Evolutionary conservation across 2,329 filamentous ascomycete genomes (phyloP).

Genomic region (Aspergillus flavus): DNA sequence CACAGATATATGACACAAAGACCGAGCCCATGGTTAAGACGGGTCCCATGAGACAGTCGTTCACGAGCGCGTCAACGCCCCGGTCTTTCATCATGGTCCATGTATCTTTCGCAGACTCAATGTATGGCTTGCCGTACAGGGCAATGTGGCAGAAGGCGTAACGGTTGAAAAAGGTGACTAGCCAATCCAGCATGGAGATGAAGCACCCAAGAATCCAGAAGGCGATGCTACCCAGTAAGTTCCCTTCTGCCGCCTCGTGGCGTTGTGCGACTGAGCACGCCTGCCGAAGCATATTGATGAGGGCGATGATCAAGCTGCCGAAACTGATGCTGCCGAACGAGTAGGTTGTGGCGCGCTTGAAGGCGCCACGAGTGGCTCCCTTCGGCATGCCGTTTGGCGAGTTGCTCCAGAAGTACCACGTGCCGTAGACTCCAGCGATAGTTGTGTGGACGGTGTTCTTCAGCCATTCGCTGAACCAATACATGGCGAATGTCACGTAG

Average conservation of each 20-base stretch:
- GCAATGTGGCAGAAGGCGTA: slow-evolving; percentile 94
- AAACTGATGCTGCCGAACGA: slow-evolving; percentile 90
- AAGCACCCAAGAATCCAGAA: slow-evolving; percentile 79
- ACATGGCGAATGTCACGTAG: slow-evolving; percentile 87
- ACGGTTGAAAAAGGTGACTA: slow-evolving; percentile 83
- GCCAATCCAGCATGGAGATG: slow-evolving; percentile 79
- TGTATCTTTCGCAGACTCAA: slow-evolving; percentile 83
- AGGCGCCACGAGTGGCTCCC: slow-evolving; percentile 78
- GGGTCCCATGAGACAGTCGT: slow-evolving; percentile 79
- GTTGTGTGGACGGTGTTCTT: slow-evolving; percentile 92
- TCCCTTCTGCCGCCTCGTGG: slow-evolving; percentile 66
- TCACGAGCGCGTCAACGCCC: slow-evolving; percentile 85
- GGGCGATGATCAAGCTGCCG: slow-evolving; percentile 80
- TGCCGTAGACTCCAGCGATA: slow-evolving; percentile 85
- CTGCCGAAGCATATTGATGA: slow-evolving; percentile 84
- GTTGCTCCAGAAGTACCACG: slow-evolving; percentile 82
- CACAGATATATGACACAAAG: slow-evolving; percentile 81
- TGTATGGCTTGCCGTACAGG: slow-evolving; percentile 85
- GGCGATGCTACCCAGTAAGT: slow-evolving; percentile 66
- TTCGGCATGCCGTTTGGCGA: slow-evolving; percentile 68
- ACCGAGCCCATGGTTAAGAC: slow-evolving; percentile 75
- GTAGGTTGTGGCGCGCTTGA: slow-evolving; percentile 80
- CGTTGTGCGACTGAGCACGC: slow-evolving; percentile 76
- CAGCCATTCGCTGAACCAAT: slow-evolving; percentile 91
- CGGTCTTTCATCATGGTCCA: slow-evolving; percentile 91